Conservation (phyloP, 2,329 filamentous ascomycete species). For the Scedosporium dehoogii region DNA sequence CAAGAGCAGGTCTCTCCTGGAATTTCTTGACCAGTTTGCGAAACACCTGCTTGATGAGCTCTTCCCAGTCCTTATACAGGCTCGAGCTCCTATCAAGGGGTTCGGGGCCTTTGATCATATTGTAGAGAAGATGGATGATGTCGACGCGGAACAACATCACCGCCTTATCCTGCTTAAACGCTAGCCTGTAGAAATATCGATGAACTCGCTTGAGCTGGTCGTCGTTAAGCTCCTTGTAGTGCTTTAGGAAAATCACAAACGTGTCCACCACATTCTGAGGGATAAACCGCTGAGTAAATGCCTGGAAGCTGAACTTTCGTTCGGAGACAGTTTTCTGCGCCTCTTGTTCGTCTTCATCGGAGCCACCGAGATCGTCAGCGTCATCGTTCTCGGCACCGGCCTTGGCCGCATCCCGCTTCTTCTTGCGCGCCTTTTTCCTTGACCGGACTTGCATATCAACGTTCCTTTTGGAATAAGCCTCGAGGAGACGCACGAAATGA, state of each 20-base stretch:
- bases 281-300: constrained; percentile 71
- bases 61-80: constrained; percentile 84
- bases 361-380: constrained; percentile 53
- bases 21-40: constrained; percentile 76
- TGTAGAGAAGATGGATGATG: constrained; percentile 78
- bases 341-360: constrained; percentile 59
- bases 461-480: constrained; percentile 91
- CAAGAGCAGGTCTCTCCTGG: constrained; percentile 71
- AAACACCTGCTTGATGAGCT: constrained; percentile 75
- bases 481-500: constrained; percentile 83
- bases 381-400: constrained; percentile 29
- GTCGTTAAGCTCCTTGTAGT: constrained; percentile 69
- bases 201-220: constrained; percentile 84
- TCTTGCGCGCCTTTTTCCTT: constrained; percentile 60
- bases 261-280: constrained; percentile 82
- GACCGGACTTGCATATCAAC: constrained; percentile 87
- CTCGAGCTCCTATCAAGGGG: constrained; percentile 56
- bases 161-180: constrained; percentile 88
- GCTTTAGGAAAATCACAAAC: constrained; percentile 69
- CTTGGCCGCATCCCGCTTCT: constrained; percentile 52
- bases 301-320: constrained; percentile 86
- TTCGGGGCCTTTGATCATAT: constrained; percentile 83
- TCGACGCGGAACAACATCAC: constrained; percentile 86
- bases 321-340: constrained; percentile 67
- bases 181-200: constrained; percentile 85